Conservation (phyloP, 805 yeast species). For the Hanseniaspora nectarophila region DNA sequence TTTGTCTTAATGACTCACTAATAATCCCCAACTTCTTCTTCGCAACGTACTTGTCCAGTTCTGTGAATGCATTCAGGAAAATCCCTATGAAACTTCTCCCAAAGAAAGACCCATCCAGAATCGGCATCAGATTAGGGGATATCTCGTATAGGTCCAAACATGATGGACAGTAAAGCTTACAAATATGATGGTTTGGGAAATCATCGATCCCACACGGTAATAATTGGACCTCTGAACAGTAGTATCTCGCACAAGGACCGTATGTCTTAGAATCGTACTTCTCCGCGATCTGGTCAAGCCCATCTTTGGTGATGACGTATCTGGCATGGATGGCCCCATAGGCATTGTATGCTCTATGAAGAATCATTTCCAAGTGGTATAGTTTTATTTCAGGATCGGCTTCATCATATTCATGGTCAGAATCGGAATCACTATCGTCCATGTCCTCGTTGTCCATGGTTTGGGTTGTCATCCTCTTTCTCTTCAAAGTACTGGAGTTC, state of each 20-base stretch:
- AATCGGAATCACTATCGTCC: not conserved
- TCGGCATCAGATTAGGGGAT: conserved; percentile 68
- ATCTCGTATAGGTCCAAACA: conserved; percentile 88
- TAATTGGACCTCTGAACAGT: conserved; percentile 79
- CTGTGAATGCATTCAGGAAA: conserved; percentile 83
- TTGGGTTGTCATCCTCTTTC: conserved; percentile 38
- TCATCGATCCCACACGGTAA: conserved; percentile 89
- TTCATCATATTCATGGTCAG: not conserved
- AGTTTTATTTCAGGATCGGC: conserved; percentile 32
- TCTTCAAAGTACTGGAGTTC: not conserved
- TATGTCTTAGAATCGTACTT: conserved; percentile 81
- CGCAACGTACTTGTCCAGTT: conserved; percentile 63
- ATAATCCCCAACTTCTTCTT: conserved; percentile 34
- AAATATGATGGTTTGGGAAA: conserved; percentile 82
- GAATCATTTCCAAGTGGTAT: conserved; percentile 39
- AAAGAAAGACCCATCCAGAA: conserved; percentile 92
- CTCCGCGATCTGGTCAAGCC: conserved; percentile 83
- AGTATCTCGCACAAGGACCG: conserved; percentile 83
- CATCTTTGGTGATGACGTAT: conserved; percentile 77
- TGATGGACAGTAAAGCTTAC: conserved; percentile 84
- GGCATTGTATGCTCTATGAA: conserved; percentile 80
- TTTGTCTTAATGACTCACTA: conserved; percentile 9
- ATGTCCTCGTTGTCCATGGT: conserved; percentile 19
- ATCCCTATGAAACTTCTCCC: conserved; percentile 94
- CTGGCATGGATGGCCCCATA: conserved; percentile 93